These are phyloP conservation scores for Aspergillus jensenii DNA, from an alignment of 2,329 filamentous ascomycete genomes.

Conservation along the genomic window DNA sequence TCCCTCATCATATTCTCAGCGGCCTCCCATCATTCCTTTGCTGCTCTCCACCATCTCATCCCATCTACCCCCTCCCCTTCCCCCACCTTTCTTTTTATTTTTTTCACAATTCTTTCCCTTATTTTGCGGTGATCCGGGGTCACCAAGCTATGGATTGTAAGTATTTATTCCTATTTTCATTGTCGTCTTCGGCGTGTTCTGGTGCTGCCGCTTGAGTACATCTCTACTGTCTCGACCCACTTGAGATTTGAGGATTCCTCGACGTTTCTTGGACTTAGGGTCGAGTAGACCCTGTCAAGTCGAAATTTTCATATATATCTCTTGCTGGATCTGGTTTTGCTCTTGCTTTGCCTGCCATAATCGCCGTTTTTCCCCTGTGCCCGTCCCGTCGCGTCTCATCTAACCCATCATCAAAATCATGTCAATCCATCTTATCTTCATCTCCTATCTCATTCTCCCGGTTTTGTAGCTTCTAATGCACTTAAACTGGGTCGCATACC, in stretches of 20 bases:
- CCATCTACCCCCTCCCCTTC: constrained; percentile 18
- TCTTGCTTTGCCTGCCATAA: constrained; percentile 18
- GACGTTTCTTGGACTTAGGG: constrained; percentile 18
- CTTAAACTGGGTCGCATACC: constrained; percentile 35
- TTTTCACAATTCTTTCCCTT: constrained; percentile 34
- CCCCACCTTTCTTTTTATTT: constrained; percentile 21
- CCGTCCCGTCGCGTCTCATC: constrained; percentile 35
- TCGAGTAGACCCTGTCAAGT: constrained; percentile 15
- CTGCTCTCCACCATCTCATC: constrained; percentile 32
- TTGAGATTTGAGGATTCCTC: constrained; percentile 27
- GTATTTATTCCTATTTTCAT: constrained; percentile 42
- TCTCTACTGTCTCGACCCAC: constrained; percentile 43
- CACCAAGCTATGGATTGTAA: constrained; percentile 61
- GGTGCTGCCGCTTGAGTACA: constrained; percentile 37
- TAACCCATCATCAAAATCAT: constrained; percentile 39
- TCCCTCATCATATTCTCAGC: constrained; percentile 34
- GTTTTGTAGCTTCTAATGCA: constrained; percentile 24
- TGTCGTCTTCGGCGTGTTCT: constrained; percentile 27
- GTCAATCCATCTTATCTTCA: constrained; percentile 35
- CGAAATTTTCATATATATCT: constrained; percentile 17
- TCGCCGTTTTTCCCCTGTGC: constrained; percentile 21
- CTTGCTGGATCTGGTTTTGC: constrained; percentile 23
- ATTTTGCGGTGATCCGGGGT: constrained; percentile 43
- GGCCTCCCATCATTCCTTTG: constrained; percentile 32
- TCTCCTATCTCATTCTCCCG: constrained; percentile 26